Evolutionary conservation across 345 rosid species (phyloP).

Genomic region (Cardamine resedifolia): DNA sequence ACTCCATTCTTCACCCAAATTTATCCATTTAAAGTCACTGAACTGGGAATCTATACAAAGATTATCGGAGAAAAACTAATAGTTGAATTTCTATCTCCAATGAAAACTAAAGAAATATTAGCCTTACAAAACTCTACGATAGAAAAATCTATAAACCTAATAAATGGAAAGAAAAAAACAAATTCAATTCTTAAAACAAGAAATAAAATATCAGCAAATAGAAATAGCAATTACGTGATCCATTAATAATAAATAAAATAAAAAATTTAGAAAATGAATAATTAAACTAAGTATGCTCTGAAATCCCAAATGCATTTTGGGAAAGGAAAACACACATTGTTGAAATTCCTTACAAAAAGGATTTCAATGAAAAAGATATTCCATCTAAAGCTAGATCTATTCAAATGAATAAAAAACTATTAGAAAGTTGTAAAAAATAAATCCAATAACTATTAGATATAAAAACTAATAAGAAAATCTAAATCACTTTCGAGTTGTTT

Average conservation of each 20-base stretch:
- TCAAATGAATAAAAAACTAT: neutral
- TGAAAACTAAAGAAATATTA: neutral
- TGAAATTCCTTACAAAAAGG: neutral
- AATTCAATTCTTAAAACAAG: neutral
- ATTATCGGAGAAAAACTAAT: neutral
- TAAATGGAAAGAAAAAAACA: neutral
- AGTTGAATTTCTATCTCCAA: neutral
- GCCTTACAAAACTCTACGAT: neutral
- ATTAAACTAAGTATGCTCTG: neutral
- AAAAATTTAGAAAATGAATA: neutral
- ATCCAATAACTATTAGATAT: neutral
- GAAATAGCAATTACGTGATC: neutral
- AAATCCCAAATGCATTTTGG: neutral
- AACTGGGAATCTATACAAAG: neutral
- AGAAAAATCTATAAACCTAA: neutral
- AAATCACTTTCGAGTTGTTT: neutral
- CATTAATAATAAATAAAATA: neutral
- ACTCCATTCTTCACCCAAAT: neutral
- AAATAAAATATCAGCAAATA: neutral
- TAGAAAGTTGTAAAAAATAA: neutral
- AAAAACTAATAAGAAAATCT: neutral
- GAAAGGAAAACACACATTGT: neutral
- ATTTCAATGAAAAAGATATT: neutral
- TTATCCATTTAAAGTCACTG: neutral
- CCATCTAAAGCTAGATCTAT: neutral